Conservation (phyloP, 345 rosid species). For the Psidium guajava region DNA sequence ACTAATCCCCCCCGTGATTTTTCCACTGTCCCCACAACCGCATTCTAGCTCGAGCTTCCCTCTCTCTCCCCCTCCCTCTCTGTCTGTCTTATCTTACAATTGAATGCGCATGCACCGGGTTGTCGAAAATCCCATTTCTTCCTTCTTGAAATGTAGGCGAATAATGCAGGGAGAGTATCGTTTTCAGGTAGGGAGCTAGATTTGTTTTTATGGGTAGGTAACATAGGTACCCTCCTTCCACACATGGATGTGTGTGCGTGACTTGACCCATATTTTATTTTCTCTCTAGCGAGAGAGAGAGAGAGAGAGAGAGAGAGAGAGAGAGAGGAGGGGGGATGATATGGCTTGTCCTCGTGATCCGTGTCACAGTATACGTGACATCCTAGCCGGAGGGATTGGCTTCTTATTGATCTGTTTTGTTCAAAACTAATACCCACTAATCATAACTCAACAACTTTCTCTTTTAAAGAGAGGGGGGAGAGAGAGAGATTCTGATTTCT, state of each 20-base stretch:
- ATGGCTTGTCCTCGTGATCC: constrained; percentile 1
- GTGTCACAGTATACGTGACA: background rate
- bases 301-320: background rate
- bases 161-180: background rate
- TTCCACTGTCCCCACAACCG: background rate
- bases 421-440: constrained; percentile 1
- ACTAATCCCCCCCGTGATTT: background rate
- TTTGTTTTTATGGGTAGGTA: background rate
- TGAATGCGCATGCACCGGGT: background rate
- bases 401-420: constrained; percentile 1
- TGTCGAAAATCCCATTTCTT: background rate
- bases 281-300: background rate
- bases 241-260: background rate
- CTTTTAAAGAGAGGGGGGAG: background rate
- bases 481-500: background rate
- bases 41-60: background rate
- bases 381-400: background rate
- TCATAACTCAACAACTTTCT: background rate
- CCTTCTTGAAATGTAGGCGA: background rate
- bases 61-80: background rate
- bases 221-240: background rate
- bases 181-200: background rate
- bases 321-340: background rate
- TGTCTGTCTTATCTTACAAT: background rate
- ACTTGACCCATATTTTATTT: background rate